These are phyloP conservation scores for Plenodomus biglobosus DNA, from an alignment of 2,329 filamentous ascomycete genomes.

Conservation along the genomic window DNA sequence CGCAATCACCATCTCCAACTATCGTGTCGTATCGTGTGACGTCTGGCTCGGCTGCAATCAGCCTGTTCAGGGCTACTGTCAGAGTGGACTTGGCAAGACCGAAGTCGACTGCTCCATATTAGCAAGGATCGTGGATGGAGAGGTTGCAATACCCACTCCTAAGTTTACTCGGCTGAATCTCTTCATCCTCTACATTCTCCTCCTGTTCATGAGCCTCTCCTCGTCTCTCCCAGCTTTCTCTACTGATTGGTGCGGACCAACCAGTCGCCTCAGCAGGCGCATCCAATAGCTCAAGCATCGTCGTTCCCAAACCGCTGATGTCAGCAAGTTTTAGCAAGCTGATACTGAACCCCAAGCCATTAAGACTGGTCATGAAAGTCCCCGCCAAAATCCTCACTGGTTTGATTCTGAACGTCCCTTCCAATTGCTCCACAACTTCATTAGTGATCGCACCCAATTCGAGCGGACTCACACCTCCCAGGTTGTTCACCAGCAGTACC, in stretches of 20 bases:
- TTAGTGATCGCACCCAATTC: conserved; percentile 72
- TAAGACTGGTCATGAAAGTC: conserved; percentile 72
- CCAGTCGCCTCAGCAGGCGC: conserved; percentile 67
- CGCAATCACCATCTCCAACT: conserved; percentile 89
- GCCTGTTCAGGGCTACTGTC: conserved; percentile 58
- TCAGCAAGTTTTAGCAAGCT: conserved; percentile 65
- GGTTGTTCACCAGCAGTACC: conserved; percentile 73
- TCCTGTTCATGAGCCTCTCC: conserved; percentile 47
- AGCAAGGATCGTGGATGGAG: conserved; percentile 4
- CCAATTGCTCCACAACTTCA: conserved; percentile 65
- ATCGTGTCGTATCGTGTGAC: conserved; percentile 73
- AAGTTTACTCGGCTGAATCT: conserved; percentile 57
- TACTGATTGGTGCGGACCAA: conserved; percentile 63
- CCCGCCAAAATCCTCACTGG: conserved; percentile 64
- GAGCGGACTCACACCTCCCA: conserved; percentile 71
- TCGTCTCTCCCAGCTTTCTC: conserved; percentile 60
- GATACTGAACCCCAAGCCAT: conserved; percentile 71
- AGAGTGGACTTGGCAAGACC: conserved; percentile 55
- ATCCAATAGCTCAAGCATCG: conserved; percentile 69
- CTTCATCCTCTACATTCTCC: conserved; percentile 45
- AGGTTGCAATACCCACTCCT: conserved; percentile 44
- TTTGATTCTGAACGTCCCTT: conserved; percentile 60
- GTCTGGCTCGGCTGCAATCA: conserved; percentile 66
- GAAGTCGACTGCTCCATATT: conserved; percentile 52
- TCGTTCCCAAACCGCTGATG: conserved; percentile 58